Evolutionary conservation across 2,329 filamentous ascomycete species (phyloP), one percentile per base, ranked within the genome.

Genomic region (Raffaelea albimanens): DNA sequence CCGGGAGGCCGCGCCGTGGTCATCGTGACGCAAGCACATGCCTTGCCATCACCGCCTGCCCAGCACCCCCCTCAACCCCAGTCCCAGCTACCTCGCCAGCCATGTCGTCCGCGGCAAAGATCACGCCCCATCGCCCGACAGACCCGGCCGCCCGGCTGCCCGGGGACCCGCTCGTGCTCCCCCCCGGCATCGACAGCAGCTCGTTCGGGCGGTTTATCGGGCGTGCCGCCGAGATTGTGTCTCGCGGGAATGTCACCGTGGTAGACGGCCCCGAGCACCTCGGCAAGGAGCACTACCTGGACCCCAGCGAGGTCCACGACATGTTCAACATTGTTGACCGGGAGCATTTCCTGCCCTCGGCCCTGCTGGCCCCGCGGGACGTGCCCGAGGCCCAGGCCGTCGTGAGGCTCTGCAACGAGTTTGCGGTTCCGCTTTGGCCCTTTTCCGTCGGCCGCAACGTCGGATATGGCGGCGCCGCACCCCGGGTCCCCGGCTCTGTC

Each of bases 291-390:
- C 14, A 38, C 34, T 38, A 38, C 34, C 34, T 38, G 14, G 34
- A 38, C 34, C 34, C 13, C 8, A 38, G 34, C 19, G 65, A 66
- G 44, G 63, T 61, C 3, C 66, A 69, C 53, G 66, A 69, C 43
- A 59, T 65, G 55, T 66, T 65, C 57, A 55, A 68, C 39, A 57
- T 73, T n/a, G 51, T 67, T 19, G 66, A 69, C 33, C 62, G 71
- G 31, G 66, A 70, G 41, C 66, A 71, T 42, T 61, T 74, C n/a
- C 62, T 73, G 10, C 62, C 64, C 20, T 70, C 67, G 18, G 68
- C 69, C 1, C 60, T 70, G 13, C 62, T 69, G 40, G 58, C 58
- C 44, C 60, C 58, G 4, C 40, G 55, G 1, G 56, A 49, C 23
- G 59, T 57, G 2, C 55, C 58, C 38, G 60, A 64, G 25, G 62